These are phyloP conservation scores for Sporopachydermia quercuum DNA, from an alignment of 805 yeast genomes.

Conservation along the genomic window DNA sequence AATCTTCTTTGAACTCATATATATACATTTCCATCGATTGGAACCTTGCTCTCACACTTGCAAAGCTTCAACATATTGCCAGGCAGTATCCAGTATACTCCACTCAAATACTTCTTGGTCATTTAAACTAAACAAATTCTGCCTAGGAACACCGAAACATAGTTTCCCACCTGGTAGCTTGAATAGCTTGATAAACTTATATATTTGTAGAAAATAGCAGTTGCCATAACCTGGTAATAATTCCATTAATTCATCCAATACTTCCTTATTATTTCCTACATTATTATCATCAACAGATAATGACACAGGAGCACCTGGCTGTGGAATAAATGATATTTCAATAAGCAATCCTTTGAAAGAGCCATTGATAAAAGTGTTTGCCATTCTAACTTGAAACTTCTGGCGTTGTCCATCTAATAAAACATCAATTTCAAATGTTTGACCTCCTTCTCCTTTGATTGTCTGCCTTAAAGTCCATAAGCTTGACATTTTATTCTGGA, in stretches of 20 bases:
- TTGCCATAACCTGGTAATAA: background rate
- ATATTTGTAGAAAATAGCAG: constrained; percentile 3
- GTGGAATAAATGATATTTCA: constrained; percentile 32
- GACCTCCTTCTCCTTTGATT: constrained; percentile 64
- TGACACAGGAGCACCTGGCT: background rate
- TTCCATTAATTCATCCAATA: constrained; percentile 7
- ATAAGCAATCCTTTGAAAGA: constrained; percentile 55
- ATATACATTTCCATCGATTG: too few relatives aligned
- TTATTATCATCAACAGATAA: constrained; percentile 10
- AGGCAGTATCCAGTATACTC: constrained; percentile 8
- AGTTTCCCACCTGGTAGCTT: constrained; percentile 6
- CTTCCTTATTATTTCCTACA: constrained; percentile 5
- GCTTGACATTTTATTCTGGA: constrained; percentile 45
- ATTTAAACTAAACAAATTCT: background rate
- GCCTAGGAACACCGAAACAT: constrained; percentile 4
- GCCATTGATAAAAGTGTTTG: constrained; percentile 64
- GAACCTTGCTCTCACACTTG: constrained; percentile 6
- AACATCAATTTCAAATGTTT: constrained; percentile 37
- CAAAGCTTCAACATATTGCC: constrained; percentile 11
- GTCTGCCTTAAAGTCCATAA: constrained; percentile 58
- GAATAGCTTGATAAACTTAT: constrained; percentile 5
- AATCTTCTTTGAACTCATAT: too few relatives aligned
- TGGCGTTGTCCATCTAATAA: constrained; percentile 23
- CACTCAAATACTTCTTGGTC: background rate
- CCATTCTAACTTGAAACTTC: constrained; percentile 39